Evolutionary conservation across 768 basidiomycete species (phyloP).

Genomic region (Myochromella boudieri): DNA sequence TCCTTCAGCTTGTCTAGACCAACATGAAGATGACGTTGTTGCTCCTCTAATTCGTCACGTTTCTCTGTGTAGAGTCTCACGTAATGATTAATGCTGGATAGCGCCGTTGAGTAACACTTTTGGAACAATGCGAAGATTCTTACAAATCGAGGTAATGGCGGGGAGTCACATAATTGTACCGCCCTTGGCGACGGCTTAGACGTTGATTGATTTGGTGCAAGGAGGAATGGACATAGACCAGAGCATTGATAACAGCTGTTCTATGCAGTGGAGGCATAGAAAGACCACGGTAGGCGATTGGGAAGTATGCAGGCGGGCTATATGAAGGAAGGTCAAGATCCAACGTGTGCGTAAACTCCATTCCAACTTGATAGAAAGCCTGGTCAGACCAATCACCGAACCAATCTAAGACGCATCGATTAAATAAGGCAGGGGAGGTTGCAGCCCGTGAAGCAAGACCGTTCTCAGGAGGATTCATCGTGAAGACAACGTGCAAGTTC

Average conservation of each 20-base stretch:
- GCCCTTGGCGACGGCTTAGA: slow-evolving; percentile 89
- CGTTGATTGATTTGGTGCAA: slow-evolving; percentile 87
- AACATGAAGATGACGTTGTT: slow-evolving; percentile 97
- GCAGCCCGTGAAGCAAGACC: slow-evolving; percentile 95
- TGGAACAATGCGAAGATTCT: slow-evolving; percentile 33
- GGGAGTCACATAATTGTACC: slow-evolving; percentile 95
- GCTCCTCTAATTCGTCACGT: slow-evolving; percentile 95
- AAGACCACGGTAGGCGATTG: slow-evolving; percentile 83
- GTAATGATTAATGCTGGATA: slow-evolving; percentile 89
- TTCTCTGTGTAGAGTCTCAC: slow-evolving; percentile 95
- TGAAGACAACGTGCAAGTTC: slow-evolving; percentile 98
- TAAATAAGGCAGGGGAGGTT: slow-evolving; percentile 97
- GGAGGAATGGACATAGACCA: slow-evolving; percentile 90
- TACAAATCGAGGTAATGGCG: slow-evolving; percentile 98
- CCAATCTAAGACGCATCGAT: slow-evolving; percentile 99
- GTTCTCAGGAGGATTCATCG: slow-evolving; percentile 98
- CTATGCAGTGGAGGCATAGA: slow-evolving; percentile 88
- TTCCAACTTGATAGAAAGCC: slow-evolving; percentile 96
- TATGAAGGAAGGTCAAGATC: slow-evolving; percentile 90
- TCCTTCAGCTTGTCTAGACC: slow-evolving; percentile 95
- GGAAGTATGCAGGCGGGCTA: slow-evolving; percentile 79
- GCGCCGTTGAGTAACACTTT: slow-evolving; percentile 8
- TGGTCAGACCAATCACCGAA: slow-evolving; percentile 99
- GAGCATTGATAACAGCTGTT: slow-evolving; percentile 87
- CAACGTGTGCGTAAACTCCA: slow-evolving; percentile 93